Base-by-base conservation (phyloP, 345 rosid genomes). In the Firmiana major region DNA sequence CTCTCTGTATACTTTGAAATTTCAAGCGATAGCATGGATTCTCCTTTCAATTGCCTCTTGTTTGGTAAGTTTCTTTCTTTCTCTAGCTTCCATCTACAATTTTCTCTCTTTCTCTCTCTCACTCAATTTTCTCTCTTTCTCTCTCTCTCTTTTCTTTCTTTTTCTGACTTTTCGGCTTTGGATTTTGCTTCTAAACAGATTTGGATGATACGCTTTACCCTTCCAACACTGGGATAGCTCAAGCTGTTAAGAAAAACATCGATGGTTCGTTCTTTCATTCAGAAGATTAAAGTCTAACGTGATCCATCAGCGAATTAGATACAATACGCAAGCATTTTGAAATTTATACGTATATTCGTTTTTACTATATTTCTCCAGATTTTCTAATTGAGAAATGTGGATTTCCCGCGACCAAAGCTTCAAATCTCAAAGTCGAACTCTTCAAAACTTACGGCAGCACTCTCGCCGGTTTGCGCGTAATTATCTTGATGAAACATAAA, bases 131-230 rank as follows among this genome's bases (percentile, higher is more conserved):
- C n/a, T n/a, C n/a, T n/a, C n/a, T n/a, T n/a, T n/a, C n/a, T n/a
- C n/a, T n/a, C n/a, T n/a, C n/a, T n/a, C n/a, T n/a, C n/a, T n/a
- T n/a, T n/a, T n/a, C n/a, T n/a, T n/a, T n/a, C n/a, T 55, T 67
- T 46, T 55, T 11, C 57, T 68, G 57, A 46, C 3, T 16, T 49
- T 28, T 49, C 8, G 42, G 13, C 38, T 13, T 9, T 48, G 46
- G 10, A 16, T 22, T 71, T 73, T 21, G 60, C 17, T 73, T 42
- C 21, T 3, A 43, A 71, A 72, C 87, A 96, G 97, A 96, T 85
- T 92, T 96, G 90, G 99, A 96, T 59, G 99, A 96, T 80, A 96
- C 99, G 42, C 80, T 96, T 80, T 96, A 96, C 85, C 89, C 94
- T 79, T 84, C 90, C 0, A 86, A 80, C 58, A 77, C 87, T 13